Evolutionary conservation across 768 basidiomycete species (phyloP).

Genomic region (Cyclocybe aegerita): DNA sequence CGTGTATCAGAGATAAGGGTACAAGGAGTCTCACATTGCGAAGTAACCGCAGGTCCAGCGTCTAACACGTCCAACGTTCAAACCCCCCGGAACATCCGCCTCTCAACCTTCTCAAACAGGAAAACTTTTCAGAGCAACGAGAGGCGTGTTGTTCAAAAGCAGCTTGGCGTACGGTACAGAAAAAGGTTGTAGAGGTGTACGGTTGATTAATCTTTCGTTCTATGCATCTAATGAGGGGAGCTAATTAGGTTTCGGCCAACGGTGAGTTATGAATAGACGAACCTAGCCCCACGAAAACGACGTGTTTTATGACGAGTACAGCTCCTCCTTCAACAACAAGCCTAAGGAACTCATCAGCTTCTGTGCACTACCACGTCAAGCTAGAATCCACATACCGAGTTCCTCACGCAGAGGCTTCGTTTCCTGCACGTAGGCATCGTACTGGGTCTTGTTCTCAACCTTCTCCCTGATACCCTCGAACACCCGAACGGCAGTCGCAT

Average conservation of each 20-base stretch:
- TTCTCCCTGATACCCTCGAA: conserved; percentile 97
- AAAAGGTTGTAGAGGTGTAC: background rate
- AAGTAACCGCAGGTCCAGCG: no score
- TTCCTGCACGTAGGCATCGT: conserved; percentile 90
- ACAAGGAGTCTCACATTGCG: no score
- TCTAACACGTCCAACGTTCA: no score
- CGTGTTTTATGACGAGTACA: conserved; percentile 24
- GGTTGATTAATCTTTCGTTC: conserved; percentile 1
- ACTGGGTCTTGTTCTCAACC: conserved; percentile 96
- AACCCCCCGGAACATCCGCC: no score
- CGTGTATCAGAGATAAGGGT: no score
- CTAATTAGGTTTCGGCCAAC: background rate
- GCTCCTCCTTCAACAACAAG: conserved; percentile 26
- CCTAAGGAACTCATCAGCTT: conserved; percentile 10
- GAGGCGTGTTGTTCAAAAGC: no score
- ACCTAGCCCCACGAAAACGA: conserved; percentile 8
- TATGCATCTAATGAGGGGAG: background rate
- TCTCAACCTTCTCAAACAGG: no score
- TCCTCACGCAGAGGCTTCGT: conserved; percentile 87
- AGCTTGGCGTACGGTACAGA: no score
- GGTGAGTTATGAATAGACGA: background rate
- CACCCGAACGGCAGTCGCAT: conserved; percentile 92
- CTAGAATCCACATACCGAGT: conserved; percentile 62
- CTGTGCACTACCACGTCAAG: background rate
- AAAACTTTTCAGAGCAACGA: no score